Evolutionary conservation across 805 yeast genomes (phyloP), one percentile per base, ranked within the genome.

Genomic region (Yamadazyma philogaea): DNA sequence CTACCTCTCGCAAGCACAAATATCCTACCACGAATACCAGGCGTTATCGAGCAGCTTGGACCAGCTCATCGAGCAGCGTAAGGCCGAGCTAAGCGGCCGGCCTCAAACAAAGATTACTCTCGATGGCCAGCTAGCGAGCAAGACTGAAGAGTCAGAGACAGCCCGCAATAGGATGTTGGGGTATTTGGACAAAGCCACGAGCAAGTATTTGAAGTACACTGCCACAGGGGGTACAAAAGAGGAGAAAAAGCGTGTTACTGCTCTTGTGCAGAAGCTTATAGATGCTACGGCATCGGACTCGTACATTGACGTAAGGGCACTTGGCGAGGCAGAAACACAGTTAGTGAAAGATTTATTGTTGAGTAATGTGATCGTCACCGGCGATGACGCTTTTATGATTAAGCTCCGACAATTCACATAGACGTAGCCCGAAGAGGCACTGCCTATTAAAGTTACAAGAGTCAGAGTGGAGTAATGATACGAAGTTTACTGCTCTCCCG

Each of bases 401-500:
- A 39, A 15, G 18, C 32, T 32, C 6, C 37, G 45, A 33, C 36
- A 40, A 48, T n/a, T 61, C 12, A 21, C 30, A 4, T 33, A 19
- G 14, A 16, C 14, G n/a, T n/a, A n/a, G n/a, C n/a, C n/a, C n/a
- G n/a, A n/a, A n/a, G n/a, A n/a, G n/a, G n/a, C n/a, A n/a, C n/a
- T n/a, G n/a, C n/a, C n/a, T n/a, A n/a, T n/a, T n/a, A n/a, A n/a
- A n/a, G n/a, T n/a, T n/a, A n/a, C n/a, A n/a, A n/a, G n/a, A n/a
- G n/a, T n/a, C n/a, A n/a, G n/a, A n/a, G n/a, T n/a, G n/a, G n/a
- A n/a, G n/a, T n/a, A n/a, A n/a, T n/a, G n/a, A n/a, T n/a, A n/a
- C n/a, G n/a, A n/a, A n/a, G n/a, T n/a, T n/a, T n/a, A n/a, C n/a
- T n/a, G n/a, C n/a, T n/a, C n/a, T n/a, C n/a, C n/a, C n/a, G n/a